A percentile compares a stretch with the other conserved stretches of the same genome.
phyloP scores from a whole-genome alignment of 2,329 filamentous ascomycete genomes.

The Pestalotiopsis sp. region DNA sequence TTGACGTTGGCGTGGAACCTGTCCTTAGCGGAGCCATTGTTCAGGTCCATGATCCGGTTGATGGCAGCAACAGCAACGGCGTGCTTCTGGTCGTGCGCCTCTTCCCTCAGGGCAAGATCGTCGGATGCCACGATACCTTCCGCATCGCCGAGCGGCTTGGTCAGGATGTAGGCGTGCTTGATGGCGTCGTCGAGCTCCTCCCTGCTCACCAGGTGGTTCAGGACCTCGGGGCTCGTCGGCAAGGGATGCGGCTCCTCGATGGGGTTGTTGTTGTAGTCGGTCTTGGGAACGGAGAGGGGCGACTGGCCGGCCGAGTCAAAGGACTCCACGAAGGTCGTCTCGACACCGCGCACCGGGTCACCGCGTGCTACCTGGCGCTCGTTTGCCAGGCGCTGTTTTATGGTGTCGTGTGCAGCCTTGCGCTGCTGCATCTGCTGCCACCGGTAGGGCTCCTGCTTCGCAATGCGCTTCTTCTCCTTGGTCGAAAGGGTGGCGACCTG shows the following conservation, averaged over 20 bases:
- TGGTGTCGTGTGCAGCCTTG: constrained; percentile 78
- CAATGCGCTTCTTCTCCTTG: constrained; percentile 64
- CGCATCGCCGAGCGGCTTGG: constrained; percentile 50
- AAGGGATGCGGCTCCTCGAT: constrained; percentile 39
- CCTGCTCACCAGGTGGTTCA: constrained; percentile 76
- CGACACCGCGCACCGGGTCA: constrained; percentile 75
- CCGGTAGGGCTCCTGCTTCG: constrained; percentile 78
- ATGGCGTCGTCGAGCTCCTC: constrained; percentile 68
- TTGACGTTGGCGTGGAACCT: constrained; percentile 78
- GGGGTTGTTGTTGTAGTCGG: constrained; percentile 43
- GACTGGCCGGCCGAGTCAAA: constrained; percentile 66
- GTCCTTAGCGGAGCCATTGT: constrained; percentile 77
- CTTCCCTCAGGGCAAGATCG: constrained; percentile 31
- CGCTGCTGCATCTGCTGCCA: constrained; percentile 79
- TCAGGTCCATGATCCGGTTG: constrained; percentile 73
- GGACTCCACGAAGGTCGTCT: constrained; percentile 81
- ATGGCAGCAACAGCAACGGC: constrained; percentile 73
- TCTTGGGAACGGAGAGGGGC: constrained; percentile 31
- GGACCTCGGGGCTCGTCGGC: constrained; percentile 50
- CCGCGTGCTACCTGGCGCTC: constrained; percentile 67
- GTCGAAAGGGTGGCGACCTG: constrained; percentile 65
- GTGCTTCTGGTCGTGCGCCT: constrained; percentile 57
- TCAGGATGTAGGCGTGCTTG: constrained; percentile 66
- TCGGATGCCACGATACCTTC: constrained; percentile 40
- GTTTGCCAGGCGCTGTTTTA: constrained; percentile 67